These are phyloP conservation scores for Monilinia vaccinii-corymbosi DNA, from an alignment of 2,329 filamentous ascomycete genomes.

Conservation along the genomic window DNA sequence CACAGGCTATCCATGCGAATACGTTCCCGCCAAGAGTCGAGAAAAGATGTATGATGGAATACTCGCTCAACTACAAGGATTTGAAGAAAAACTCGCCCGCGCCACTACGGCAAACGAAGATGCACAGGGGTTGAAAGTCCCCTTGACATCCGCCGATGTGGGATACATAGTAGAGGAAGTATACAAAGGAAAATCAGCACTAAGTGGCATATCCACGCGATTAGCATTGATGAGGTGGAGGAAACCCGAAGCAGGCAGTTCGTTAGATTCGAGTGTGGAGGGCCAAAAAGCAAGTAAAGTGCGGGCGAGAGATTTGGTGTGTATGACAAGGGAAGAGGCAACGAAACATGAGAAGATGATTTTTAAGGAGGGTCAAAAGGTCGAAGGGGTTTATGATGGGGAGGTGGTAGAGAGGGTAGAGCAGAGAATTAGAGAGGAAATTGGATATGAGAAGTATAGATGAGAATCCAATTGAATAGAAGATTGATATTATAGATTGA, in stretches of 20 bases:
- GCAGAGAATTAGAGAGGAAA: constrained; percentile 57
- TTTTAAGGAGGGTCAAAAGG: constrained; percentile 55
- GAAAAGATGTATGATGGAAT: constrained; percentile 92
- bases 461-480: constrained; percentile 18
- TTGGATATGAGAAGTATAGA: constrained; percentile 46
- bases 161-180: constrained; percentile 87
- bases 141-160: constrained; percentile 70
- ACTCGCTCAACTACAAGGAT: constrained; percentile 62
- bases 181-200: constrained; percentile 69
- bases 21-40: constrained; percentile 67
- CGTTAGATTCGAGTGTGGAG: constrained; percentile 54
- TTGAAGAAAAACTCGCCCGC: constrained; percentile 62
- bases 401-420: constrained; percentile 60
- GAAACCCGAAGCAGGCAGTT: constrained; percentile 46
- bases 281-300: constrained; percentile 71
- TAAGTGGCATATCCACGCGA: constrained; percentile 74
- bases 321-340: constrained; percentile 90
- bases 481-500: neutral
- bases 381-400: constrained; percentile 65
- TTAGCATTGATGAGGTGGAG: constrained; percentile 76
- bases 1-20: constrained; percentile 76
- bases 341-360: constrained; percentile 70
- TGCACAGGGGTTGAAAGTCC: constrained; percentile 63
- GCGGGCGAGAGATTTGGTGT: constrained; percentile 63
- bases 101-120: constrained; percentile 37